Percentiles rank a stretch among this genome's conserved stretches.
Evolutionary conservation across 768 basidiomycete species (phyloP).

Genomic region (Asterophora parasitica): DNA sequence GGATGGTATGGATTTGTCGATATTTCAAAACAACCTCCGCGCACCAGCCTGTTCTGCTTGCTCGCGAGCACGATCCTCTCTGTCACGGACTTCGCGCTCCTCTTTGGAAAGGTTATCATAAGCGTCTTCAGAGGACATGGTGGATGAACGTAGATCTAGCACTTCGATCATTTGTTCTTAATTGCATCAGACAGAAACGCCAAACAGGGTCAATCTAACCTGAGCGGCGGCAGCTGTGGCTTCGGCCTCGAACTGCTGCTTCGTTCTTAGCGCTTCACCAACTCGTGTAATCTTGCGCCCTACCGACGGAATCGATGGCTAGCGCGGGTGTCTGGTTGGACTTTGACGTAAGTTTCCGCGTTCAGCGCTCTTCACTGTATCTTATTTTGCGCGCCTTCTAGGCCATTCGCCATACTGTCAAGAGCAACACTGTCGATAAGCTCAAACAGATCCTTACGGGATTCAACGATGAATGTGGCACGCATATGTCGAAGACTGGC

Average conservation of each 20-base stretch:
- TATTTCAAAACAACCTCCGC: conserved; percentile 22
- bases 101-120: conserved; percentile 76
- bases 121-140: conserved; percentile 36
- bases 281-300: conserved; percentile 1
- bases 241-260: too few relatives aligned
- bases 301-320: conserved; percentile 43
- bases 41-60: conserved; percentile 79
- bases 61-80: conserved; percentile 64
- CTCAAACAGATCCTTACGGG: conserved; percentile 78
- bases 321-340: conserved; percentile 60
- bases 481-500: conserved; percentile 66
- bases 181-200: conserved; percentile 2
- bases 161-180: conserved; percentile 7
- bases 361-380: not conserved
- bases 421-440: conserved; percentile 78
- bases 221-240: not conserved
- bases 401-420: conserved; percentile 67
- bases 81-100: conserved; percentile 72
- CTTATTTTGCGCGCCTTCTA: conserved; percentile 26
- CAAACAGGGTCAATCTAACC: conserved; percentile 7
- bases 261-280: not conserved
- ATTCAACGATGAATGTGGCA: conserved; percentile 73
- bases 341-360: conserved; percentile 55
- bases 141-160: conserved; percentile 13
- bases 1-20: conserved; percentile 20